Conservation (phyloP, 345 rosid species). For the Excoecaria cochinchinensis region DNA sequence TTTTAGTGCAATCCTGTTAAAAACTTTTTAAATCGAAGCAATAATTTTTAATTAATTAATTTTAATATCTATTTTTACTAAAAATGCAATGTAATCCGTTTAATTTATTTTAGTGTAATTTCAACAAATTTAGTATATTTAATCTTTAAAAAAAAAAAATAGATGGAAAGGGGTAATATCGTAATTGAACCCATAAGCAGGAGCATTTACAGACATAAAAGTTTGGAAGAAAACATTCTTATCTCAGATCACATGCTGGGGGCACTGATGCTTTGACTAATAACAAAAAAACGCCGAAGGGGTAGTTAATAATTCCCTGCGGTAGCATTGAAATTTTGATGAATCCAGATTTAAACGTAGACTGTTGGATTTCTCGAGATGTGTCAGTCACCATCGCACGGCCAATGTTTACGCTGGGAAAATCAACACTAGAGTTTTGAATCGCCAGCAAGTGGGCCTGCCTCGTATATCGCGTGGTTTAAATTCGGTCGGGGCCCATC, state of each 20-base stretch:
- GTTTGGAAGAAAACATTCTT: background rate
- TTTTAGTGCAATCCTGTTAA: too few relatives aligned
- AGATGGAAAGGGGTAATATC: background rate
- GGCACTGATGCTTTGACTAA: background rate
- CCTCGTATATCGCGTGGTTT: conserved; percentile 36
- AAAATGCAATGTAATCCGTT: too few relatives aligned
- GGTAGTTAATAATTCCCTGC: background rate
- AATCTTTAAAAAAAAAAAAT: too few relatives aligned
- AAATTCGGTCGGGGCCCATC: conserved; percentile 4
- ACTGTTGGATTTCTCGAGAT: conserved; percentile 38
- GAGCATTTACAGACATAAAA: background rate
- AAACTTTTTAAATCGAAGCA: too few relatives aligned
- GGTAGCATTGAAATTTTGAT: conserved; percentile 17
- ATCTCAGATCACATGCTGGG: background rate
- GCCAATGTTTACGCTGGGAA: background rate
- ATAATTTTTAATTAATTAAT: too few relatives aligned
- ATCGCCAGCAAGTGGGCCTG: background rate
- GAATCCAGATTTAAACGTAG: conserved; percentile 21
- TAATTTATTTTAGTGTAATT: too few relatives aligned
- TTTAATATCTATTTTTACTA: too few relatives aligned
- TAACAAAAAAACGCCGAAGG: background rate
- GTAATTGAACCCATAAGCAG: background rate
- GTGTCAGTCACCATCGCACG: conserved; percentile 22
- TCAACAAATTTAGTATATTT: too few relatives aligned
- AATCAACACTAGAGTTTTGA: background rate